Evolutionary conservation across 805 yeast genomes (phyloP).

Genomic region (Brettanomyces sp.): DNA sequence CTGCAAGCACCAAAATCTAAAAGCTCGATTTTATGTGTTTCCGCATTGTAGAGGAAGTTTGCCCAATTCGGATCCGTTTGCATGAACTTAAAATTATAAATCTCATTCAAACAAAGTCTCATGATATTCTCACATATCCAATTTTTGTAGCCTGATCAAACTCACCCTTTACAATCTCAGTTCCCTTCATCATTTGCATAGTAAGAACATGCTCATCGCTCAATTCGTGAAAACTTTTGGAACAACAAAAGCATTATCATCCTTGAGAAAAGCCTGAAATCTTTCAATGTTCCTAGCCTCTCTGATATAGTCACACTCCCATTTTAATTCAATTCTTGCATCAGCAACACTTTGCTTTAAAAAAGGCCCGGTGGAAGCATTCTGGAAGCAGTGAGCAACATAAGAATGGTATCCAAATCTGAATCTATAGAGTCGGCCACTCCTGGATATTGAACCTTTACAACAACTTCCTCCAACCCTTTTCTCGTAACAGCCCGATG

Average conservation of each 20-base stretch:
- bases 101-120: constrained; percentile 80
- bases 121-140: constrained; percentile 80
- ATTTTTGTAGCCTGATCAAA: constrained; percentile 68
- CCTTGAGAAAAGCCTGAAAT: constrained; percentile 52
- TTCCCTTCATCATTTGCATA: constrained; percentile 82
- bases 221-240: constrained; percentile 70
- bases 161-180: constrained; percentile 67
- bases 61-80: constrained; percentile 99
- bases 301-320: constrained; percentile 95
- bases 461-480: constrained; percentile 71
- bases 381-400: constrained; percentile 78
- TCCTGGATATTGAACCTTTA: constrained; percentile 95
- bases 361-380: constrained; percentile 83
- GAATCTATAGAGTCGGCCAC: constrained; percentile 90
- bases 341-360: constrained; percentile 87
- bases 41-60: constrained; percentile 73
- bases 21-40: constrained; percentile 68
- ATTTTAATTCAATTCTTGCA: constrained; percentile 85
- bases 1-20: constrained; percentile 95
- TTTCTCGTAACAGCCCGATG: constrained; percentile 65
- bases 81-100: constrained; percentile 81
- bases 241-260: constrained; percentile 59
- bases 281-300: constrained; percentile 73
- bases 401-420: constrained; percentile 75
- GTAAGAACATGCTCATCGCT: constrained; percentile 81